Conservation (phyloP, 1,284 basidiomycete species). For the Trametes polyzona region DNA sequence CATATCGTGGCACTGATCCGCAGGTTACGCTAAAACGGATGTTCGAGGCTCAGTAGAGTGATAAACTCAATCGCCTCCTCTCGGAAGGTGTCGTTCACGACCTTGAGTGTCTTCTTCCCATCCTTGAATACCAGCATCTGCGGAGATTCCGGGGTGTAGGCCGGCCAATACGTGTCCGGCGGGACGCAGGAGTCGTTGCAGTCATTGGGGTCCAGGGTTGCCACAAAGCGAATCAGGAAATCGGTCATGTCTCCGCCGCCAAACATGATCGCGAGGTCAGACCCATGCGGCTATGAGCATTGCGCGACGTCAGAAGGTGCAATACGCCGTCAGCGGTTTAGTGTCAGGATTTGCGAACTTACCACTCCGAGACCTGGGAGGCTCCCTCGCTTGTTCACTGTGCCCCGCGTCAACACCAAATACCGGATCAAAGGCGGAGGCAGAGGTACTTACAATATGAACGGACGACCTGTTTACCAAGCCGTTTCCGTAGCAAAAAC, state of each 20-base stretch:
- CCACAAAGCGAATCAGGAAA: constrained; percentile 23
- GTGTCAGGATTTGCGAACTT: too few species aligned
- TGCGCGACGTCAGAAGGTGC: background rate
- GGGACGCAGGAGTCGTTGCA: too few species aligned
- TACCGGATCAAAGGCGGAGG: too few species aligned
- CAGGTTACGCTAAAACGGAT: too few species aligned
- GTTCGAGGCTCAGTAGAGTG: constrained; percentile 33
- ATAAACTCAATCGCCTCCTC: constrained; percentile 42
- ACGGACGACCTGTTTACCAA: constrained; percentile 49
- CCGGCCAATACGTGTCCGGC: too few species aligned
- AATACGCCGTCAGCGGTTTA: too few species aligned
- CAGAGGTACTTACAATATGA: constrained; percentile 44
- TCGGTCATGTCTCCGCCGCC: constrained; percentile 20
- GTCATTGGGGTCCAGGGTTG: constrained; percentile 38
- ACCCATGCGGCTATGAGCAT: constrained; percentile 4
- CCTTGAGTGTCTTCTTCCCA: constrained; percentile 25
- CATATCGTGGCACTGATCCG: too few species aligned
- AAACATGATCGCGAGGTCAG: constrained; percentile 21
- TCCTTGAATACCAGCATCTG: constrained; percentile 28
- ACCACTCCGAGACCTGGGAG: constrained; percentile 51
- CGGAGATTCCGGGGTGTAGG: constrained; percentile 17
- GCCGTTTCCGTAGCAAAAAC: constrained; percentile 34
- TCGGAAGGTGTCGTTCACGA: constrained; percentile 36
- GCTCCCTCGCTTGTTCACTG: too few species aligned
- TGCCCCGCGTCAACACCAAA: too few species aligned